Conservation (phyloP, 1,139 yeast species). For the Magnusiomyces suaveolens region DNA sequence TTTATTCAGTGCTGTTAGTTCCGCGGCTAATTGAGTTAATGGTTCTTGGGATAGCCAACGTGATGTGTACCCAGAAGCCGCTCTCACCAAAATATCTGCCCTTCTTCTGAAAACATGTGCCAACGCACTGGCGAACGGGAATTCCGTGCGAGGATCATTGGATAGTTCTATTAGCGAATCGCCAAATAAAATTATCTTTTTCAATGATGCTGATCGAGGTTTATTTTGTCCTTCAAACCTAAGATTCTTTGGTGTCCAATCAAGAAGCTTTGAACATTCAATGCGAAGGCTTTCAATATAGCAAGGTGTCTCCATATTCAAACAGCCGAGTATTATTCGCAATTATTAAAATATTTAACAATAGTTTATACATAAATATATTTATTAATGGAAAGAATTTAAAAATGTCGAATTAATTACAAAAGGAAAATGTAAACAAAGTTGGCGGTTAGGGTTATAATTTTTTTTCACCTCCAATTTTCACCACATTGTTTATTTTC, state of each 20-base stretch:
- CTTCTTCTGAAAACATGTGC: slow-evolving; percentile 11
- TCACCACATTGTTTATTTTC: no score
- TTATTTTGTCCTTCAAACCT: not conserved
- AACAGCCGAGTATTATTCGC: not conserved
- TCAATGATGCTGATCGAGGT: not conserved
- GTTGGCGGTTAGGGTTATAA: no score
- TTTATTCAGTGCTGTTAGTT: not conserved
- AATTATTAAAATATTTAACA: not conserved
- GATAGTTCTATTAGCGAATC: slow-evolving; percentile 15
- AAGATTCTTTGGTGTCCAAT: not conserved
- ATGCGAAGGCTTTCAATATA: not conserved
- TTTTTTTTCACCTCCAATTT: no score
- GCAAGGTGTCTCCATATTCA: not conserved
- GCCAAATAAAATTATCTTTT: slow-evolving; percentile 14
- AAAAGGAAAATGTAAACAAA: no score
- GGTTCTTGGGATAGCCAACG: slow-evolving; percentile 11
- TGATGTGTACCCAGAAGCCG: slow-evolving; percentile 14
- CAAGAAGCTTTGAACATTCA: not conserved
- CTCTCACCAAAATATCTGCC: slow-evolving; percentile 14
- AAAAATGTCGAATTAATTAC: no score
- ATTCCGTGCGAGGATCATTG: slow-evolving; percentile 11
- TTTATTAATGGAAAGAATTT: no score
- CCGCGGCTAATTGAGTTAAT: slow-evolving; percentile 7
- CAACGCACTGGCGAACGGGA: slow-evolving; percentile 13
- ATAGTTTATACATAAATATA: no score